These are phyloP conservation scores for Nitzschia palea DNA, from an alignment of 108 stramenopile species.

Conservation along the genomic window DNA sequence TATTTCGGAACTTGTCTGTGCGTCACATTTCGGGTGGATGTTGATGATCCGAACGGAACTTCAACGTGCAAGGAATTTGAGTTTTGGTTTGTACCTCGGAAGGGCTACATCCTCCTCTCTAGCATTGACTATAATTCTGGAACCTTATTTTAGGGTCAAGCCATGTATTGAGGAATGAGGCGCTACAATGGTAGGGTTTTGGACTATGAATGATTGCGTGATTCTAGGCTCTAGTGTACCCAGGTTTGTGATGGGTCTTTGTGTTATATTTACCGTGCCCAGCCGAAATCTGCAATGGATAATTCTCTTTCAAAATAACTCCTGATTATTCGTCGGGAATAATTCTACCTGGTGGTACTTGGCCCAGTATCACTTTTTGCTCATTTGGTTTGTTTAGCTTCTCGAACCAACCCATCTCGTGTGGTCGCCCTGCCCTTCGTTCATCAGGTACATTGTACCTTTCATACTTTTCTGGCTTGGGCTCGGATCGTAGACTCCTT, in stretches of 20 bases:
- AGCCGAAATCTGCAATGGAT: no score
- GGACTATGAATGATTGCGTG: no score
- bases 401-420: slow-evolving; percentile 81
- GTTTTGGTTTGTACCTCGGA: no score
- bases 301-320: background rate
- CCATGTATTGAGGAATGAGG: no score
- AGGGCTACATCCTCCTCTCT: background rate
- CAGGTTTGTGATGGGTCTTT: no score
- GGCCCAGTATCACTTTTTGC: slow-evolving; percentile 14
- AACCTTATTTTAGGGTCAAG: background rate
- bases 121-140: background rate
- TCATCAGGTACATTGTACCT: slow-evolving; percentile 66
- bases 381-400: slow-evolving; percentile 48
- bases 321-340: slow-evolving; percentile 30
- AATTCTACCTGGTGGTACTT: slow-evolving; percentile 45
- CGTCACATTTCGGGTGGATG: no score
- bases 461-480: slow-evolving; percentile 19
- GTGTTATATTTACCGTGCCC: no score
- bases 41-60: no score
- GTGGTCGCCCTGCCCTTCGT: slow-evolving; percentile 71
- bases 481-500: slow-evolving; percentile 25
- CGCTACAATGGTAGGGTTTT: no score
- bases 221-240: no score
- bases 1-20: no score
- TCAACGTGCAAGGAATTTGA: background rate